Base-by-base conservation (phyloP, 345 rosid genomes). In the Eutrema japonicum region DNA sequence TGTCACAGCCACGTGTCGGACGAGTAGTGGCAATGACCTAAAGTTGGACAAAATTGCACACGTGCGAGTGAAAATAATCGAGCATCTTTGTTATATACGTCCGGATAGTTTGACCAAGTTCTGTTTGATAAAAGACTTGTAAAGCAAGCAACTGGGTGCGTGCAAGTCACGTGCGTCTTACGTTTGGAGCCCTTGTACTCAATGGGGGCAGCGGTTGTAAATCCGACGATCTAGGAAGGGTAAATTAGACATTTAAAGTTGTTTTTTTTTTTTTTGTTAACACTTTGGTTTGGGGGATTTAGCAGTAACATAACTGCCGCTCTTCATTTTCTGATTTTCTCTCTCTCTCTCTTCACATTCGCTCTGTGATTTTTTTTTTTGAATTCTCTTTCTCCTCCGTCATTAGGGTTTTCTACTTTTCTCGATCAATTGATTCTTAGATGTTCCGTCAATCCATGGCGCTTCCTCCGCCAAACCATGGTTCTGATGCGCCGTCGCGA, bases 281-380 rank as follows among this genome's bases (percentile, higher is more conserved):
- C 73, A 37, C 59, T 53, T 53, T 63, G 58, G 70, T 69, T 27
- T 64, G 48, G 37, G 37, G 29, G 71, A 26, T 61, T 68, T 41
- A 48, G 71, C 47, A 61, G 13, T 69, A 69, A 77, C 72, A 71
- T 71, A 71, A 77, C 80, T 71, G 80, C 72, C 72, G 80, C 68
- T 65, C 76, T 41, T 10, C 52, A 43, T 68, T 41, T 41, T 70
- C 66, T 63, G 54, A 13, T 12, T 74, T 6, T 64, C n/a, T 55
- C 54, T 67, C 41, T 54, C 52, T 74, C 66, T 56, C 49, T 64
- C 71, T 65, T 27, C 54, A 35, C 59, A 29, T 61, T 69, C 11
- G 35, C 63, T 57, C 72, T 65, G 55, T 75, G 54, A 33, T 16
- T 6, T n/a, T 13, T n/a, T 22, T 47, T 42, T 77, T 58, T 64